phyloP scores from a whole-genome alignment of 2,329 filamentous ascomycete genomes.

The Alternaria sp. region DNA sequence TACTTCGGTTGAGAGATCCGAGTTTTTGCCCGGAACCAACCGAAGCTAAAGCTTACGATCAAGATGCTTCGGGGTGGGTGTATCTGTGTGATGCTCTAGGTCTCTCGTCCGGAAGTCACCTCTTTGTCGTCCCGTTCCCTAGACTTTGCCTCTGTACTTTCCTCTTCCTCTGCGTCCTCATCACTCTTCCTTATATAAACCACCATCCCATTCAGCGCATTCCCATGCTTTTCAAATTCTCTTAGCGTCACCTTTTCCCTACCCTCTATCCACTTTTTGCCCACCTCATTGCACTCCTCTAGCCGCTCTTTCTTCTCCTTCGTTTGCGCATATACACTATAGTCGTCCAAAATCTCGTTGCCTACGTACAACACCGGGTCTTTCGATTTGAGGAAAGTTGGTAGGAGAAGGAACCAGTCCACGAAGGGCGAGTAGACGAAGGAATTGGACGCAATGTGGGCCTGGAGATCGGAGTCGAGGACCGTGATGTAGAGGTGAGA shows the following conservation, averaged over 20 bases:
- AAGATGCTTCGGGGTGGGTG: background rate
- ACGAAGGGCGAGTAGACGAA: constrained; percentile 49
- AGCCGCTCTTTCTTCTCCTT: constrained; percentile 31
- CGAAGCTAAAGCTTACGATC: background rate
- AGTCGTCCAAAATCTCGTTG: constrained; percentile 45
- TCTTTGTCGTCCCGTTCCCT: rapidly evolving
- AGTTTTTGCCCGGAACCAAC: background rate
- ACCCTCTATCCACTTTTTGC: constrained; percentile 27
- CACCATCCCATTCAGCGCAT: constrained; percentile 43
- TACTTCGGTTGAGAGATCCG: background rate
- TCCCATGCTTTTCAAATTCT: constrained; percentile 39
- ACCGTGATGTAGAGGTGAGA: constrained; percentile 26
- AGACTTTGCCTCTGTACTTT: background rate
- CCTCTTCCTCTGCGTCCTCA: background rate
- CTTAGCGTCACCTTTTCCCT: constrained; percentile 24
- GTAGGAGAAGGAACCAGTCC: constrained; percentile 44
- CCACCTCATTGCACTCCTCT: constrained; percentile 37
- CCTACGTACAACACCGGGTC: constrained; percentile 45
- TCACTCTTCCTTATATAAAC: constrained; percentile 27
- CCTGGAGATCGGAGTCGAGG: constrained; percentile 19
- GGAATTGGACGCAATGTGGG: constrained; percentile 22
- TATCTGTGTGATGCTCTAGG: background rate
- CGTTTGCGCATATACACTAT: constrained; percentile 30
- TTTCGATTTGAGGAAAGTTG: constrained; percentile 34
- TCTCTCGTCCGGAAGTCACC: background rate